Conservation (phyloP, 176 grass and related monocot species). For the Paspalum vaginatum region DNA sequence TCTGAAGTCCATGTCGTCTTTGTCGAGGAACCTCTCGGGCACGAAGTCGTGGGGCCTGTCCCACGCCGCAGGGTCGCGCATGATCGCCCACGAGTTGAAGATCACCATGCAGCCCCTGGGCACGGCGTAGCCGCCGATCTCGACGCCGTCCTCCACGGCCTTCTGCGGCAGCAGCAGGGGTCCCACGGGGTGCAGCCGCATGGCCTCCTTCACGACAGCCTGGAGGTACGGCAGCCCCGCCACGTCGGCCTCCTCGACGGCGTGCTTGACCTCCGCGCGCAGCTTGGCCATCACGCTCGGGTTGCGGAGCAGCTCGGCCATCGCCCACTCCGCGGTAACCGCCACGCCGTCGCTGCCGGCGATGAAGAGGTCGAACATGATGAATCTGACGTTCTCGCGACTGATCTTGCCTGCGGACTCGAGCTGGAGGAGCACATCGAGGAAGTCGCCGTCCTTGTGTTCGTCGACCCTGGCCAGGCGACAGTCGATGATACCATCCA, state of each 20-base stretch:
- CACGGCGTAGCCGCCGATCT: background rate
- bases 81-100: background rate
- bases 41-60: background rate
- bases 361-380: too few species aligned
- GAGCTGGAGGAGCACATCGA: too few species aligned
- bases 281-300: background rate
- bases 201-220: background rate
- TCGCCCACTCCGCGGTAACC: background rate
- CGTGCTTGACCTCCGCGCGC: background rate
- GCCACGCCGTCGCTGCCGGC: background rate
- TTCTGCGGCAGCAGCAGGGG: background rate
- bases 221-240: background rate
- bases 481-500: too few species aligned
- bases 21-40: background rate
- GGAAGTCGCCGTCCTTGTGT: too few species aligned
- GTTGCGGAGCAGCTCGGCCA: background rate
- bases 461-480: too few species aligned
- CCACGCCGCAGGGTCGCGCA: background rate
- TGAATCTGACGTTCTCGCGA: too few species aligned
- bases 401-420: too few species aligned
- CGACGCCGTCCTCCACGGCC: background rate
- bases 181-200: background rate
- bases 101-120: background rate
- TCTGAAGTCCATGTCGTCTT: background rate
- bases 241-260: background rate